Percentiles rank a stretch among this genome's conserved stretches.
These are phyloP conservation scores for Chytridiales sp. DNA, from an alignment of 371 early-diverging fungal species.

Conservation along the genomic window DNA sequence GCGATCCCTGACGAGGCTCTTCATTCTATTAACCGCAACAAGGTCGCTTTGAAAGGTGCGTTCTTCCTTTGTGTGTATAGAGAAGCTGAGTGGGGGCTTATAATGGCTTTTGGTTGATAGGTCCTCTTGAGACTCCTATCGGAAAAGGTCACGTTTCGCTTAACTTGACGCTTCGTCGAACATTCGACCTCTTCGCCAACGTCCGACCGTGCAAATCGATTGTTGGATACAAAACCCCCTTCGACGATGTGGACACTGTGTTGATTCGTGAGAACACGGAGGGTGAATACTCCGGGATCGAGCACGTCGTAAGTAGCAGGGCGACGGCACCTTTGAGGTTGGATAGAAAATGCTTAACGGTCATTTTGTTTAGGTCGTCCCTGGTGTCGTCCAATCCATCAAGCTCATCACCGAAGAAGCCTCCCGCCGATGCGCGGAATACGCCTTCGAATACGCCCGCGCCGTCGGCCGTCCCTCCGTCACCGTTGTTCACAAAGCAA, in stretches of 20 bases:
- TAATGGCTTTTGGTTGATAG: slow-evolving; percentile 23
- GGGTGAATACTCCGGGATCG: slow-evolving; percentile 98
- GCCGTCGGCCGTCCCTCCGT: slow-evolving; percentile 87
- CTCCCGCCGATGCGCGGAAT: slow-evolving; percentile 83
- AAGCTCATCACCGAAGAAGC: slow-evolving; percentile 97
- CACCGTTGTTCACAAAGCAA: slow-evolving; percentile 97
- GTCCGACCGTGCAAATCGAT: slow-evolving; percentile 96
- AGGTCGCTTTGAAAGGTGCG: slow-evolving; percentile 90
- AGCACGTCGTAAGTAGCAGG: slow-evolving; percentile 76
- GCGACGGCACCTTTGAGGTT: too few species aligned
- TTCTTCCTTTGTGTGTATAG: not conserved
- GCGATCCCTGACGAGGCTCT: slow-evolving; percentile 90
- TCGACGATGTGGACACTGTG: slow-evolving; percentile 95
- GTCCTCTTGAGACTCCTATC: slow-evolving; percentile 95
- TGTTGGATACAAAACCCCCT: slow-evolving; percentile 92
- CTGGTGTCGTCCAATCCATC: slow-evolving; percentile 97
- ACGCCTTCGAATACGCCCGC: slow-evolving; percentile 94
- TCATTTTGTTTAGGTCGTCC: slow-evolving; percentile 64
- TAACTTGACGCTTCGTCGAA: slow-evolving; percentile 94
- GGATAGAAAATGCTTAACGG: not conserved
- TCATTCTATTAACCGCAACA: slow-evolving; percentile 88
- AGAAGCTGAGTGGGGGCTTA: too few species aligned
- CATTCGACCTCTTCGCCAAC: slow-evolving; percentile 97
- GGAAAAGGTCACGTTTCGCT: slow-evolving; percentile 98
- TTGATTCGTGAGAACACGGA: slow-evolving; percentile 99